These are phyloP conservation scores for Agaricus sinodeliciosus DNA, from an alignment of 768 basidiomycete genomes.

Conservation along the genomic window DNA sequence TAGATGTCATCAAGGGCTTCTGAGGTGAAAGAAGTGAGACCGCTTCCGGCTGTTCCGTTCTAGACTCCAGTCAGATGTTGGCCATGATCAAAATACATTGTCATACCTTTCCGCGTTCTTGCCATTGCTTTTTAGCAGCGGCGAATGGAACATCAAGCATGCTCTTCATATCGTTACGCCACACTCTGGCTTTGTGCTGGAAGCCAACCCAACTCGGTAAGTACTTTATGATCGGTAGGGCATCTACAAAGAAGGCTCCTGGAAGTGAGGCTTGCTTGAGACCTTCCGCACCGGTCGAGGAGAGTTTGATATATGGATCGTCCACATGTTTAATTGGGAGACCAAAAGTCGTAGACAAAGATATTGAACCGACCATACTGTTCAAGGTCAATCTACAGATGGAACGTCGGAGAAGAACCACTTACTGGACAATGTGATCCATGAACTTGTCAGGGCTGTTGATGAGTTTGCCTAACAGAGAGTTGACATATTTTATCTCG, in stretches of 20 bases:
- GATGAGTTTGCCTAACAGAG: constrained; percentile 22
- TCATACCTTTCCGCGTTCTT: constrained; percentile 13
- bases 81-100: background rate
- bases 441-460: constrained; percentile 29
- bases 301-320: constrained; percentile 46
- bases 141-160: constrained; percentile 39
- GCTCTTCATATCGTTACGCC: constrained; percentile 29
- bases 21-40: constrained; percentile 8
- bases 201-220: constrained; percentile 53
- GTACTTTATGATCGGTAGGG: constrained; percentile 34
- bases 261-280: constrained; percentile 46
- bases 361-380: constrained; percentile 13
- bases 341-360: constrained; percentile 9
- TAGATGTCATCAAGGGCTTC: constrained; percentile 12
- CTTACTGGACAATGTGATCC: constrained; percentile 13
- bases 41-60: background rate
- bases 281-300: constrained; percentile 43
- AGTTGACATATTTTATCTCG: constrained; percentile 21
- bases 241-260: constrained; percentile 40
- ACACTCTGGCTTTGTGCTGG: constrained; percentile 35
- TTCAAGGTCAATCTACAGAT: constrained; percentile 2
- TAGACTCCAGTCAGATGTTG: background rate
- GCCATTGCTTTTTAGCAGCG: constrained; percentile 32
- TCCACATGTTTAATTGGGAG: constrained; percentile 13
- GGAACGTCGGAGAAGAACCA: background rate